Base-by-base conservation (phyloP, 257 asterid genomes). In the Nicotiana knightiana region DNA sequence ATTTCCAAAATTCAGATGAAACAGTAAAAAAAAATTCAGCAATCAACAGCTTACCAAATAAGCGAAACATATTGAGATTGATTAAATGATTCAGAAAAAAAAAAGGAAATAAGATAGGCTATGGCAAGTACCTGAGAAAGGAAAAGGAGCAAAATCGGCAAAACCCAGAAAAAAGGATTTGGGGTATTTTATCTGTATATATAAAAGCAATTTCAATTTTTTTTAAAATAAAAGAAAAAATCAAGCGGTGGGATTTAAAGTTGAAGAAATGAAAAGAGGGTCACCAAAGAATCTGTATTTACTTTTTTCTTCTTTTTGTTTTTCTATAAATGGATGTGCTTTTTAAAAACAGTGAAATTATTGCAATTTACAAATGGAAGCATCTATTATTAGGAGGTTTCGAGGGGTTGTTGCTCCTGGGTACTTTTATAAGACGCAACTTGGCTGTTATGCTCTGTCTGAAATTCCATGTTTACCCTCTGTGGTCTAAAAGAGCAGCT, bases 121-220 rank as follows among this genome's bases (percentile, higher is more conserved):
- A 12, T 15, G 16, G 37, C 1, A 65, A 71, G 55, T 77, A 81
- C 82, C 76, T 81, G 81, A 84, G 71, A 81, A 84, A 77, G 79
- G 81, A 24, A 37, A 54, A 77, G 61, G n/a, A 67, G 80, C 53
- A 17, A 73, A 70, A 39, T 71, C 35, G 70, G 77, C 28, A 55
- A 76, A 81, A 57, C 51, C 84, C 62, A 46, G 54, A 71, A n/a
- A 43, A n/a, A 43, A 70, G 37, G 48, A 24, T 43, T 43, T 0
- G 2, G 33, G 46, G 59, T 5, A 43, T 43, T 43, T 43, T 53
- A 53, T 53, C 16, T 53, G 17, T 13, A 77, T 30, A 18, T 77
- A 77, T 55, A 55, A 32, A 77, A 57, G 32, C 30, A 53, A 55
- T 55, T 62, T 18, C 15, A 54, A 28, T 13, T 48, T 46, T 75